Evolutionary conservation across 2,329 filamentous ascomycete genomes (phyloP).

Genomic region (Cadophora sp.): DNA sequence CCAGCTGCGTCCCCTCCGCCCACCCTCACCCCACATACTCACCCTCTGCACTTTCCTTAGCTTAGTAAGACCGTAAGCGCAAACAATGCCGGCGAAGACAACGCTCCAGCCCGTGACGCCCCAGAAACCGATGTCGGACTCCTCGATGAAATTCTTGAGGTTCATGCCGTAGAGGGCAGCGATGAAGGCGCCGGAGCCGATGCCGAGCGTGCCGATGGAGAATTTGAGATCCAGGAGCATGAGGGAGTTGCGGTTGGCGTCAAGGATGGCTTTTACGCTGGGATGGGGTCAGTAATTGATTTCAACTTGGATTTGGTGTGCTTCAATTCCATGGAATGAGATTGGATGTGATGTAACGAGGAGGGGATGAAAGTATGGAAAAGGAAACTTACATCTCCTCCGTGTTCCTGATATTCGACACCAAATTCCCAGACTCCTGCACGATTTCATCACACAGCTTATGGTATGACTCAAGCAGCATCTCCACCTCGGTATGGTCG

Average conservation of each 20-base stretch:
- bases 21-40: constrained; percentile 69
- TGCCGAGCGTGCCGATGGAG: constrained; percentile 91
- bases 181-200: constrained; percentile 92
- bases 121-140: constrained; percentile 85
- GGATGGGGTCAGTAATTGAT: constrained; percentile 31
- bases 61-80: constrained; percentile 82
- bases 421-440: constrained; percentile 90
- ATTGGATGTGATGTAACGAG: neutral
- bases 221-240: constrained; percentile 98
- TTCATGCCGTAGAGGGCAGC: constrained; percentile 99
- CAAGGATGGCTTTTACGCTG: constrained; percentile 93
- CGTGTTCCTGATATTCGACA: constrained; percentile 94
- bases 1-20: constrained; percentile 40
- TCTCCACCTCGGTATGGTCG: constrained; percentile 95
- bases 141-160: constrained; percentile 97
- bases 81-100: constrained; percentile 77
- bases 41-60: constrained; percentile 86
- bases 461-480: constrained; percentile 96
- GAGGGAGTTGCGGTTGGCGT: constrained; percentile 96
- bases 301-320: neutral
- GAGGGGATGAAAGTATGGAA: neutral
- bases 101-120: constrained; percentile 75
- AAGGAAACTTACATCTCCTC: constrained; percentile 83
- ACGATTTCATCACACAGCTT: constrained; percentile 98
- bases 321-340: neutral